Percentiles rank a stretch among this genome's conserved stretches.
Conservation (phyloP, 441 rosid species). For the Pelargonium cotyledonis region DNA sequence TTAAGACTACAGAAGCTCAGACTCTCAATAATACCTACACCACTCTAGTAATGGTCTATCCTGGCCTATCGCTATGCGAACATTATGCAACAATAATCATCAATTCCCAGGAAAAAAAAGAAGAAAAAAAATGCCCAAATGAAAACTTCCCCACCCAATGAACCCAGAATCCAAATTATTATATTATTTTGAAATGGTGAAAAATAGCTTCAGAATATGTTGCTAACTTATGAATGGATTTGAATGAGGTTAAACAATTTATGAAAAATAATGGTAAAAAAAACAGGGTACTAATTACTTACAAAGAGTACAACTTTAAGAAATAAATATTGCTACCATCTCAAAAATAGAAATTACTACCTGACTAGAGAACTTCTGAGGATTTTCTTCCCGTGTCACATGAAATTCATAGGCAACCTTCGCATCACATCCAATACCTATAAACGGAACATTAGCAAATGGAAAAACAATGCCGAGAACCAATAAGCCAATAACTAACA, state of each 20-base stretch:
- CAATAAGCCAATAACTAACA: conserved; percentile 15
- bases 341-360: too few relatives aligned
- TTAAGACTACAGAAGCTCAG: background rate
- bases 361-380: conserved; percentile 61
- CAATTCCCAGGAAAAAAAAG: too few relatives aligned
- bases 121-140: too few relatives aligned
- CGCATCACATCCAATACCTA: conserved; percentile 74
- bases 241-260: background rate
- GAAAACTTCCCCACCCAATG: too few relatives aligned
- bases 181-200: too few relatives aligned
- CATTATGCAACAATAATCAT: too few relatives aligned
- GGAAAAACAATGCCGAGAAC: conserved; percentile 14
- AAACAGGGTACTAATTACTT: background rate
- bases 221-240: background rate
- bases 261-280: background rate
- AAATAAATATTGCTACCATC: conserved; percentile 6
- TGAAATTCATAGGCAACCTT: conserved; percentile 76
- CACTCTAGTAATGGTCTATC: too few relatives aligned
- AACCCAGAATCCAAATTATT: background rate
- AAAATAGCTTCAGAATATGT: background rate
- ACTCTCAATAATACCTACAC: too few relatives aligned
- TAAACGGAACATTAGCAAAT: conserved; percentile 15
- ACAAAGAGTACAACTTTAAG: background rate
- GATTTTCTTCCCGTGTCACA: conserved; percentile 53
- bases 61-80: too few relatives aligned